These are phyloP conservation scores for Ustilago bromivora DNA, from an alignment of 1,284 basidiomycete genomes.

Conservation along the genomic window DNA sequence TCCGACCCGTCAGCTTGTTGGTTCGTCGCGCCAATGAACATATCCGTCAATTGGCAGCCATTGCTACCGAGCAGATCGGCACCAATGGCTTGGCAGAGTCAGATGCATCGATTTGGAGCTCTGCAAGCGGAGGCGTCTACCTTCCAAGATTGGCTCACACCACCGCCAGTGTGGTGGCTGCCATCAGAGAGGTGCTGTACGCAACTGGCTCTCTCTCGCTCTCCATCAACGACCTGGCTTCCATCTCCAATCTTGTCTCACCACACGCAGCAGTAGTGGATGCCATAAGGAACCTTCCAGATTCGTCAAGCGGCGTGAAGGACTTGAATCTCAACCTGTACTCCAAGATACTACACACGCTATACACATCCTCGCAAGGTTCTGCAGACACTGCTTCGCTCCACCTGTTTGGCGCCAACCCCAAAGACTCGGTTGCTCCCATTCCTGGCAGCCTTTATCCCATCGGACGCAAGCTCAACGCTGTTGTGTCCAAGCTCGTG, in stretches of 20 bases:
- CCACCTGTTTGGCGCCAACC: constrained; percentile 21
- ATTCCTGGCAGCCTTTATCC: constrained; percentile 63
- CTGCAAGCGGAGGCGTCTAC: constrained; percentile 21
- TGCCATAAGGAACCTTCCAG: neutral
- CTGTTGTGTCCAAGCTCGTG: constrained; percentile 72
- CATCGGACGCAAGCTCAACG: constrained; percentile 71
- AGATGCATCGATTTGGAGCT: constrained; percentile 28
- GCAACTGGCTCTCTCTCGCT: constrained; percentile 52
- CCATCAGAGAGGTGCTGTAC: constrained; percentile 54
- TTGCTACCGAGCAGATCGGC: constrained; percentile 53
- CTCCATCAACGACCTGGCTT: constrained; percentile 37
- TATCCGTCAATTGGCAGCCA: constrained; percentile 45
- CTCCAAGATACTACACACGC: constrained; percentile 25
- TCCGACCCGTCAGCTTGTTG: constrained; percentile 29
- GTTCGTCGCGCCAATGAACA: constrained; percentile 49
- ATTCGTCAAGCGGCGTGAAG: neutral
- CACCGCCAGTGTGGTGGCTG: constrained; percentile 40
- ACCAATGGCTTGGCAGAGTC: constrained; percentile 43
- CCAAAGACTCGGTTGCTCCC: constrained; percentile 27
- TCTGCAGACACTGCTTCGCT: constrained; percentile 12
- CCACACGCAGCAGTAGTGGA: neutral
- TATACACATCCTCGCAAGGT: constrained; percentile 12
- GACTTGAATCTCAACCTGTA: constrained; percentile 20
- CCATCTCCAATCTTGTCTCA: constrained; percentile 46
- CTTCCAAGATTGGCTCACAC: constrained; percentile 40